These are phyloP conservation scores for Pythium myriotylum DNA, from an alignment of 352 stramenopile genomes.

Conservation along the genomic window DNA sequence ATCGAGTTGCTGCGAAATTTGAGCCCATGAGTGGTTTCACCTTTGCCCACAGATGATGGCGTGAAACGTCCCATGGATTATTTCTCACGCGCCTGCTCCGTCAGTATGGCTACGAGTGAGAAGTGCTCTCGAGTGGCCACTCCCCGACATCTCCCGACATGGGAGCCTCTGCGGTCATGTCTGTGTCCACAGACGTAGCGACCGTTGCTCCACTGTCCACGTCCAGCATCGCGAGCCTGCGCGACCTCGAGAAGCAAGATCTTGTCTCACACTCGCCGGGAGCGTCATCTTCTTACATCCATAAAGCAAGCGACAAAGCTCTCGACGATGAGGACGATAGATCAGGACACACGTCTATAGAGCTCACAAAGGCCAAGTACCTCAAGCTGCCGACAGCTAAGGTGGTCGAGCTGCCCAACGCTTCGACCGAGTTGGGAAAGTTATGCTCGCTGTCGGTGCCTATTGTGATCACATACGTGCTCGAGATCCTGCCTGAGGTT, in stretches of 20 bases:
- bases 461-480: constrained; percentile 72
- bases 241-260: constrained; percentile 15
- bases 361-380: constrained; percentile 10
- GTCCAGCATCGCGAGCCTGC: constrained; percentile 1
- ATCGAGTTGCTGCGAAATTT: background rate
- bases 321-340: background rate
- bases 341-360: background rate
- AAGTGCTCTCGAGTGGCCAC: background rate
- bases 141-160: background rate
- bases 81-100: background rate
- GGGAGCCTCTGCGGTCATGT: background rate
- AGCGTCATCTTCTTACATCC: constrained; percentile 5
- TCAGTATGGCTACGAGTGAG: too few relatives aligned
- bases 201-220: constrained; percentile 4
- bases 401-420: background rate
- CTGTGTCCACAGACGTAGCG: background rate
- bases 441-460: constrained; percentile 50
- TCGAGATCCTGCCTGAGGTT: constrained; percentile 72
- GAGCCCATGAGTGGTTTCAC: background rate
- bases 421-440: constrained; percentile 34
- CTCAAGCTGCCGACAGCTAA: background rate
- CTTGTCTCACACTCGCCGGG: constrained; percentile 13
- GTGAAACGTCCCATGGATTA: background rate
- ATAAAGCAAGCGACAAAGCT: constrained; percentile 9
- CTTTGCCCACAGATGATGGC: background rate